Base-by-base conservation (phyloP, 108 stramenopile species). In the Cyclotella cryptica region DNA sequence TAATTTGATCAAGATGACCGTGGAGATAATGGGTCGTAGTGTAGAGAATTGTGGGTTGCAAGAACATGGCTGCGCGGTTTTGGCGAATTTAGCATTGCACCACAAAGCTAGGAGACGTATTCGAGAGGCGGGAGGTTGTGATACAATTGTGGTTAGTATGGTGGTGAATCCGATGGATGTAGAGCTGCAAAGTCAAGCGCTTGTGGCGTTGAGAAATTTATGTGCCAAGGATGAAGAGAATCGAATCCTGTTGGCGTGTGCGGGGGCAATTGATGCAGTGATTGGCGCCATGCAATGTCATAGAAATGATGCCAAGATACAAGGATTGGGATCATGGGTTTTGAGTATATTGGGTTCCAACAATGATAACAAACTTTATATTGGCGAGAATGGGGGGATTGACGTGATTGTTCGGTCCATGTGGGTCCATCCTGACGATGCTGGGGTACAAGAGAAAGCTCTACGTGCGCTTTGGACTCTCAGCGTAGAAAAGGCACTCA, bases 241-340 rank as follows among this genome's bases (percentile, higher is more conserved):
- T 72, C 89, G 87, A 46, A 66, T 81, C 13, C 75, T 84, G 35
- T 43, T 91, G 30, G 86, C 86, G 15, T 82, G 84, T 40, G 79
- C 86, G 39, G 92, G 92, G 3, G 90, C 74, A 1, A 85, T 90
- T 47, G 90, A 93, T 70, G 84, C 86, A 27, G 76, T 87, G 7
- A 86, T 93, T 35, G 85, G 68, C 28, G 92, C 90, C 17, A 89
- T 93, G 89, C 86, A 91, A 66, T 71, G 80, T 13, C 92, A 93
- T 67, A 75, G 86, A 39, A 84, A 88, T 57, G 84, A 82, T 17
- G 45, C 85, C 0, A 81, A 61, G 18, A 74, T 93, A 10, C 92
- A 93, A 72, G 72, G 81, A 59, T 67, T 69, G 18, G 92, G 92
- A 26, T 87, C 89, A 11, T 88, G 87, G 81, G 88, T 86, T 5